These are phyloP conservation scores for Parasitella parasitica DNA, from an alignment of 371 early-diverging fungal genomes.

Conservation along the genomic window DNA sequence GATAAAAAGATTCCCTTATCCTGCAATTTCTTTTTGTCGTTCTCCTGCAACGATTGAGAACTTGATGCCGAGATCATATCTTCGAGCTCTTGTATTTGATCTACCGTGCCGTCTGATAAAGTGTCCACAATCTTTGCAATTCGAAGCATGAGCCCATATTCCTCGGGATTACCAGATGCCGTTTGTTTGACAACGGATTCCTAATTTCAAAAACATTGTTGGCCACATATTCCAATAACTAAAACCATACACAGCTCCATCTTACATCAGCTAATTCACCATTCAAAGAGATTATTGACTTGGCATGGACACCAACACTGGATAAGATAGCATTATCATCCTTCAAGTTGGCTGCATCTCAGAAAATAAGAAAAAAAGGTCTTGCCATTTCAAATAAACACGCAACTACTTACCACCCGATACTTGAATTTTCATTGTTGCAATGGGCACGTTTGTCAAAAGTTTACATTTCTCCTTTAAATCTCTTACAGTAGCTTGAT, in stretches of 20 bases:
- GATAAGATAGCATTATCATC: conserved; percentile 60
- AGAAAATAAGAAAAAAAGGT: background rate
- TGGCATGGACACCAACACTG: conserved; percentile 54
- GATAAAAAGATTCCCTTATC: conserved; percentile 52
- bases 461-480: conserved; percentile 42
- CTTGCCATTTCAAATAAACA: background rate
- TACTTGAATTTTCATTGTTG: conserved; percentile 43
- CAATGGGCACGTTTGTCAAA: conserved; percentile 46
- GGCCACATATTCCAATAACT: background rate
- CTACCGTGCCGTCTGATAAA: conserved; percentile 10
- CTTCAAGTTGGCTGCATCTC: conserved; percentile 55
- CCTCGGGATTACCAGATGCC: conserved; percentile 54
- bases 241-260: background rate
- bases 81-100: conserved; percentile 26
- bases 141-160: conserved; percentile 38
- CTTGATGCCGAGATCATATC: conserved; percentile 5
- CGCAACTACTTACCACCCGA: conserved; percentile 40
- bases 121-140: conserved; percentile 31
- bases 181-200: conserved; percentile 51
- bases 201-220: conserved; percentile 11
- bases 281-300: conserved; percentile 48
- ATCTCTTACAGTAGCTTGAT: conserved; percentile 40
- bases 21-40: conserved; percentile 36
- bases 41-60: conserved; percentile 10
- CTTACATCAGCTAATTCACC: conserved; percentile 60